Percentiles rank a stretch among this genome's conserved stretches.
Evolutionary conservation across 73 alveolate genomes (phyloP).

Genomic region (Uronychia binucleata): DNA sequence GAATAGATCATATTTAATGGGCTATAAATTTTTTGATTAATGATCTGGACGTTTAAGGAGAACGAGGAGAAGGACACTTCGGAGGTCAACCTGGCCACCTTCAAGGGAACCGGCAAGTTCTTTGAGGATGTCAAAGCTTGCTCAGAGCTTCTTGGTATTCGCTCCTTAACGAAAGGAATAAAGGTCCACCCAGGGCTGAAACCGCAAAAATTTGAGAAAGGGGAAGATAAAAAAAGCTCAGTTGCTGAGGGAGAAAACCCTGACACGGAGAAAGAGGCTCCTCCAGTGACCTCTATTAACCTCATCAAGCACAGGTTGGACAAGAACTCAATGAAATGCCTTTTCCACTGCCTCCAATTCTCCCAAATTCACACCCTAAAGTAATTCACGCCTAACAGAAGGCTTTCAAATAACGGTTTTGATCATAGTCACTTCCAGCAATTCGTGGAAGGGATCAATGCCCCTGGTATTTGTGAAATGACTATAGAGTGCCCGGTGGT

Average conservation of each 20-base stretch:
- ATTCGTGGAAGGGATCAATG: constrained; percentile 20
- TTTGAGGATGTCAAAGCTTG: constrained; percentile 53
- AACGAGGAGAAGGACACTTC: constrained; percentile 47
- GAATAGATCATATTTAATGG: constrained; percentile 15
- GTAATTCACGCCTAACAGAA: not conserved
- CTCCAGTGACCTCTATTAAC: constrained; percentile 15
- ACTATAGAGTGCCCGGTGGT: constrained; percentile 49
- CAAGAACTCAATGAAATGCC: constrained; percentile 44
- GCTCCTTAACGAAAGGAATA: not conserved
- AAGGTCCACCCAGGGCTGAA: constrained; percentile 52
- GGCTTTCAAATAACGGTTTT: constrained; percentile 57
- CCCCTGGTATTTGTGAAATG: too few relatives aligned
- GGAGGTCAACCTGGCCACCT: constrained; percentile 31
- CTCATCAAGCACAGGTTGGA: constrained; percentile 59
- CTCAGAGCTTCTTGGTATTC: constrained; percentile 24
- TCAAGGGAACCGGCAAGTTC: constrained; percentile 58
- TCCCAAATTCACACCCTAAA: constrained; percentile 53
- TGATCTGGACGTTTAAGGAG: constrained; percentile 57
- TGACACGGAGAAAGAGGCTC: constrained; percentile 9
- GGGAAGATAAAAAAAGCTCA: constrained; percentile 15
- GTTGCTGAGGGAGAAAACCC: constrained; percentile 33
- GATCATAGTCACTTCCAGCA: constrained; percentile 27
- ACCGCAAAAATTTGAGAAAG: constrained; percentile 4
- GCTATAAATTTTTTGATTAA: constrained; percentile 10
- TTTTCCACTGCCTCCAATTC: constrained; percentile 41